Evolutionary conservation across 2,329 filamentous ascomycete genomes (phyloP).

Genomic region (Graphium sp.): DNA sequence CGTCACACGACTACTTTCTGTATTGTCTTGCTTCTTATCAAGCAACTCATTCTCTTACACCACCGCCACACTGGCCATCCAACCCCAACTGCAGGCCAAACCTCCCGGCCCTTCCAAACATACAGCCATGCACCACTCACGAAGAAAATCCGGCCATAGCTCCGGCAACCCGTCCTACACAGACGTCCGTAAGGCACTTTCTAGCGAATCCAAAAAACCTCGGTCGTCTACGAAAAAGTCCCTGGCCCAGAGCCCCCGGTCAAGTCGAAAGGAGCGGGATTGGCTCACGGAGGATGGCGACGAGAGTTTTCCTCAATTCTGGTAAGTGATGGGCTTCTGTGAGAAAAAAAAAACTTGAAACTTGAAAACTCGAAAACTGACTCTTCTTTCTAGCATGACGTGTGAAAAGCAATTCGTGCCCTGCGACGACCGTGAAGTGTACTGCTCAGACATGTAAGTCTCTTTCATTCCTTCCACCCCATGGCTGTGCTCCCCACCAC

Average conservation of each 20-base stretch:
- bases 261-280: slow-evolving; percentile 31
- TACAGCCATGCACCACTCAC: slow-evolving; percentile 38
- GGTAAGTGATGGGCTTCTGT: slow-evolving; percentile 28
- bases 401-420: slow-evolving; percentile 51
- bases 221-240: slow-evolving; percentile 14
- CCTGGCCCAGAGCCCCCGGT: slow-evolving; percentile 27
- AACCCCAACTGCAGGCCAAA: neutral
- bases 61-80: neutral
- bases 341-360: neutral
- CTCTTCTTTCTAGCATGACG: slow-evolving; percentile 32
- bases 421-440: slow-evolving; percentile 37
- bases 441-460: slow-evolving; percentile 47
- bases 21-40: too few relatives aligned
- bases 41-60: neutral
- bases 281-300: slow-evolving; percentile 32
- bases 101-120: too few relatives aligned
- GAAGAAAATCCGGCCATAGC: slow-evolving; percentile 37
- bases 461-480: too few relatives aligned
- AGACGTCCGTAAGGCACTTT: slow-evolving; percentile 33
- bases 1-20: too few relatives aligned
- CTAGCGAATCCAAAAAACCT: slow-evolving; percentile 11
- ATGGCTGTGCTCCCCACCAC: too few relatives aligned
- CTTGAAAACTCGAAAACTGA: neutral
- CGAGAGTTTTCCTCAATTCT: slow-evolving; percentile 49
- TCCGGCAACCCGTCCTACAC: slow-evolving; percentile 34